Base-by-base conservation (phyloP, 805 yeast genomes). In the Zygoascus biomembranicola region DNA sequence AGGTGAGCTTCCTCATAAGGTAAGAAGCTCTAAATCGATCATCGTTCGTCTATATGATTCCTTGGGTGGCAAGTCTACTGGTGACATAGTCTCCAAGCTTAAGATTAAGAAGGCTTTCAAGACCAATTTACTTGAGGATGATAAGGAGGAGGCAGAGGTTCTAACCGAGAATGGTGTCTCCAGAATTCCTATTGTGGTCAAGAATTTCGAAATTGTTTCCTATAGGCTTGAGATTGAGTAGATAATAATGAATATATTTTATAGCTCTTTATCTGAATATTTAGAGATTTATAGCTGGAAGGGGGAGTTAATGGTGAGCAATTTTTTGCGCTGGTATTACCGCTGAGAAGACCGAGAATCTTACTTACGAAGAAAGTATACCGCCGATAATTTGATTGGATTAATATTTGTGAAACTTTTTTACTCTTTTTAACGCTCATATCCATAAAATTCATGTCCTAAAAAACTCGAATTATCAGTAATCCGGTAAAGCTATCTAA, bases 11-110 rank as follows among this genome's bases (percentile, higher is more conserved):
- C 78, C 82, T n/a, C 32, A 50, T 11, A 73, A 73, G 49, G 39
- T 35, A 5, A 35, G 39, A 35, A 62, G 66, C 32, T 77, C 56
- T 55, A 76, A 73, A 51, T 76, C 82, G 8, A 69, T 87, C 37
- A 73, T 89, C 19, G 73, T 86, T 28, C 79, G 97, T 61, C 75
- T 88, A 1, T 90, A 89, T 68, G 98, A 90, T 65, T 71, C 94
- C 0, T 73, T 90, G 48, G 98, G 98, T 8, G 97, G 97, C 47
- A 72, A 73, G 50, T 73, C 85, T 41, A 61, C 65, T 37, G 78
- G 77, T 10, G 68, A 72, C 48, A 75, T 82, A 6, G 69, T 87
- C 32, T 73, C 85, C 0, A 64, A 59, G 6, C 88, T 85, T 1
- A 64, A 60, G 4, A 65, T 90, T 18, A 73, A 65, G 64, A 77